These are phyloP conservation scores for Carnegiea gigantea DNA, from an alignment of 179 eudicot genomes.

Conservation along the genomic window DNA sequence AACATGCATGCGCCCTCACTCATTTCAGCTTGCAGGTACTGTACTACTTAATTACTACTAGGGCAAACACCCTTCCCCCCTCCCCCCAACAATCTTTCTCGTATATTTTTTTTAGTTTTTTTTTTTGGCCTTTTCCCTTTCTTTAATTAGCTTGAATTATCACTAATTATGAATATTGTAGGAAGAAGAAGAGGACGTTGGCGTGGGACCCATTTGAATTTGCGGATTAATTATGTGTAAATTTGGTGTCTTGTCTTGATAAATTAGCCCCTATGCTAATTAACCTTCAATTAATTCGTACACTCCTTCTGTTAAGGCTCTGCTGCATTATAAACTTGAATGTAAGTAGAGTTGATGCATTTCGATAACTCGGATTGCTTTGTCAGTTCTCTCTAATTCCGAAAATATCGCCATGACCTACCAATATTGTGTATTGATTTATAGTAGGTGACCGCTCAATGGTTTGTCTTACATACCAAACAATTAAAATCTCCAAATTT, in stretches of 20 bases:
- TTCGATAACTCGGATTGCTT: not conserved
- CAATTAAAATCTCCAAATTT: too few species aligned
- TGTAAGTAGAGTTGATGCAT: not conserved
- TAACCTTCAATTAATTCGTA: not conserved
- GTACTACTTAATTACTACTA: not conserved
- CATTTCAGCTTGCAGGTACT: slow-evolving; percentile 23
- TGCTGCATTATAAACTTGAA: not conserved
- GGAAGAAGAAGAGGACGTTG: slow-evolving; percentile 28
- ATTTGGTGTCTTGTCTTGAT: too few species aligned
- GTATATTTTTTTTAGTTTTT: too few species aligned
- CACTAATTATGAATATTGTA: not conserved
- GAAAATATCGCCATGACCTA: too few species aligned
- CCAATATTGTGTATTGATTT: too few species aligned
- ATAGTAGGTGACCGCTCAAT: too few species aligned
- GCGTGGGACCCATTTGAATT: slow-evolving; percentile 14
- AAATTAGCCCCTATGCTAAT: not conserved
- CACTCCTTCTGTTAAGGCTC: not conserved
- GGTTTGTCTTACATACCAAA: too few species aligned
- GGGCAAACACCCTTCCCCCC: slow-evolving; percentile 16
- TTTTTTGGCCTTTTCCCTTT: too few species aligned
- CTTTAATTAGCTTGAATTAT: slow-evolving; percentile 17
- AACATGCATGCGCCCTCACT: slow-evolving; percentile 40
- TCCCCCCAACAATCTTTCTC: not conserved
- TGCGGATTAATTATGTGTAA: not conserved
- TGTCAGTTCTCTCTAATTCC: not conserved